Conservation (phyloP, 1,284 basidiomycete genomes). For the Pulchroboletus neoregius region DNA sequence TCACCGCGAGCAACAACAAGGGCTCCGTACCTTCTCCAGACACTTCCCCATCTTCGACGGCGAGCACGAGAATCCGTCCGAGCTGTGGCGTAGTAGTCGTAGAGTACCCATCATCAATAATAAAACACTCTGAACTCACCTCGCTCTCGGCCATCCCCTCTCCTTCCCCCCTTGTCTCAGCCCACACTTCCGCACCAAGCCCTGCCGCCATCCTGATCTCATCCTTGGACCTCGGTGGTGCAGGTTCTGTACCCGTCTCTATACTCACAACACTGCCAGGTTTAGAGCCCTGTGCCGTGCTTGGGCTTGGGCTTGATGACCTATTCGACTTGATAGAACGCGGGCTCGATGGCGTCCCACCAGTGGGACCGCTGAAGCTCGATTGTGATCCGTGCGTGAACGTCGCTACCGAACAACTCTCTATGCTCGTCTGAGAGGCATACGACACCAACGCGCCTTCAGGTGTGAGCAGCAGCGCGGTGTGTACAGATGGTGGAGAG, state of each 20-base stretch:
- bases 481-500: constrained; percentile 30
- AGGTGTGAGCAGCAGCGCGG: constrained; percentile 30
- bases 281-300: constrained; percentile 38
- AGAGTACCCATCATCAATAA: constrained; percentile 3
- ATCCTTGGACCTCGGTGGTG: constrained; percentile 55
- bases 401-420: neutral
- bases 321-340: constrained; percentile 13
- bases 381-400: constrained; percentile 8
- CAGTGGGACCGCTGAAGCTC: constrained; percentile 7
- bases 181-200: constrained; percentile 68
- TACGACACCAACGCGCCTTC: constrained; percentile 34
- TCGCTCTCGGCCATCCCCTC: constrained; percentile 70
- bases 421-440: constrained; percentile 22
- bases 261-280: constrained; percentile 12
- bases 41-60: constrained; percentile 44
- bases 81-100: constrained; percentile 40
- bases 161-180: constrained; percentile 52
- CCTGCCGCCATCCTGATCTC: constrained; percentile 68
- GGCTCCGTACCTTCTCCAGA: constrained; percentile 38
- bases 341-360: constrained; percentile 17
- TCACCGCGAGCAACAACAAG: constrained; percentile 64
- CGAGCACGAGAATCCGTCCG: constrained; percentile 64
- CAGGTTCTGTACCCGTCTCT: constrained; percentile 9
- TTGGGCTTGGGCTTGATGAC: constrained; percentile 7
- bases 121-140: constrained; percentile 36